These are phyloP conservation scores for Pseudogymnoascus sp. DNA, from an alignment of 2,329 filamentous ascomycete genomes.

Conservation along the genomic window DNA sequence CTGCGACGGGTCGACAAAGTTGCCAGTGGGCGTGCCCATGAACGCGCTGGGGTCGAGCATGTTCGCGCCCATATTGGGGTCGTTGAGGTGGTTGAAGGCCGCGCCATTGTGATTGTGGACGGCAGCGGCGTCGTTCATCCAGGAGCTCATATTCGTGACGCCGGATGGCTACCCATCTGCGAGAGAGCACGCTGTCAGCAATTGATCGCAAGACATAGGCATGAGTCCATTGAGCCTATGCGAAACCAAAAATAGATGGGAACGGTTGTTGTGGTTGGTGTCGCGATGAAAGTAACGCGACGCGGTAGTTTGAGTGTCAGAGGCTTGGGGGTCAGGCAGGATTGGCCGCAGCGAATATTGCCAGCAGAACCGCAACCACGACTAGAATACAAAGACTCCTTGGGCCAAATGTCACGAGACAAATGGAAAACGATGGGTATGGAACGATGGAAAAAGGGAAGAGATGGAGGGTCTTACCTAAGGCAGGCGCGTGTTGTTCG, in stretches of 20 bases:
- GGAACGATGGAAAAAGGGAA: constrained; percentile 16
- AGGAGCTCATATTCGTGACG: constrained; percentile 58
- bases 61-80: constrained; percentile 46
- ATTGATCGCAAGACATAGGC: constrained; percentile 14
- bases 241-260: constrained; percentile 19
- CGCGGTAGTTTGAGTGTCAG: not conserved
- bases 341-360: not conserved
- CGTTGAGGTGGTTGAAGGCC: constrained; percentile 57
- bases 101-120: constrained; percentile 63
- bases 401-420: constrained; percentile 8
- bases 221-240: constrained; percentile 20
- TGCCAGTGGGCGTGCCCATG: constrained; percentile 44
- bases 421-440: not conserved
- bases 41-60: constrained; percentile 62
- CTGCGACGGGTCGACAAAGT: constrained; percentile 50
- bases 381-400: not conserved
- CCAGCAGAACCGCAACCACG: constrained; percentile 6
- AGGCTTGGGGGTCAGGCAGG: not conserved
- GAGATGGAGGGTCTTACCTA: constrained; percentile 29
- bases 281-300: constrained; percentile 7
- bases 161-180: constrained; percentile 33
- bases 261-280: constrained; percentile 17
- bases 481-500: constrained; percentile 10
- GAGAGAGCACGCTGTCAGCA: constrained; percentile 24
- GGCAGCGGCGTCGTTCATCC: constrained; percentile 60